Evolutionary conservation across 2,329 filamentous ascomycete genomes (phyloP), one percentile per base, ranked within the genome.

Genomic region (Colletotrichum sp.): DNA sequence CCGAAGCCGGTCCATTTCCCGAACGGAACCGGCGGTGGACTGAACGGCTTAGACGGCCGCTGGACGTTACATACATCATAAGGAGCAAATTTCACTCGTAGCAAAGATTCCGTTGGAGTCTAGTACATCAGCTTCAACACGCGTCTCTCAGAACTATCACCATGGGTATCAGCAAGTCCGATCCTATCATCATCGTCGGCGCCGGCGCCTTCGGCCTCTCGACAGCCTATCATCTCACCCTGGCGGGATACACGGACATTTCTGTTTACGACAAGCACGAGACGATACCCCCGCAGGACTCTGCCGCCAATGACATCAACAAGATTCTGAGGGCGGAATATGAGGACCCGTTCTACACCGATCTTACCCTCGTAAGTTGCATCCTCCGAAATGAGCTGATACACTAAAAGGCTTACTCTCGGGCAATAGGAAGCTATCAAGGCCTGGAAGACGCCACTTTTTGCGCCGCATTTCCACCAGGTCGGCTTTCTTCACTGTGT

Each of bases 271-370:
- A 91, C 25, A 82, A 83, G 63, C 82, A 82, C 15, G 79, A 81
- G 8, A 71, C 79, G 11, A 78, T 82, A n/a, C 90, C 90, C 1
- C 88, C 89, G 6, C 74, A 75, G 2, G 84, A 83, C 79, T 92
- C 91, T 0, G 91, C 90, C 0, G 90, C 87, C 25, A 90, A 91
- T 75, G 90, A 93, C 77, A 80, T 92, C 30, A 93, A 92, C 80
- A 93, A 93, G 81, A 92, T 92, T 71, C 85, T 92, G 44, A 86
- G 90, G 3, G 89, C 88, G 6, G 90, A 92, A 77, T 92, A 92
- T 74, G 89, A 90, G 76, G 89, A 92, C 74, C 84, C 85, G 0
- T 91, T 90, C 71, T 92, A 92, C 75, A 89, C 89, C 1, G 84
- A 90, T 3, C 79, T 92, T 59, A 87, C 90, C 3, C 82, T 91